Evolutionary conservation across 805 yeast genomes (phyloP), one percentile per base, ranked within the genome.

Genomic region (Scheffersomyces stipitis): DNA sequence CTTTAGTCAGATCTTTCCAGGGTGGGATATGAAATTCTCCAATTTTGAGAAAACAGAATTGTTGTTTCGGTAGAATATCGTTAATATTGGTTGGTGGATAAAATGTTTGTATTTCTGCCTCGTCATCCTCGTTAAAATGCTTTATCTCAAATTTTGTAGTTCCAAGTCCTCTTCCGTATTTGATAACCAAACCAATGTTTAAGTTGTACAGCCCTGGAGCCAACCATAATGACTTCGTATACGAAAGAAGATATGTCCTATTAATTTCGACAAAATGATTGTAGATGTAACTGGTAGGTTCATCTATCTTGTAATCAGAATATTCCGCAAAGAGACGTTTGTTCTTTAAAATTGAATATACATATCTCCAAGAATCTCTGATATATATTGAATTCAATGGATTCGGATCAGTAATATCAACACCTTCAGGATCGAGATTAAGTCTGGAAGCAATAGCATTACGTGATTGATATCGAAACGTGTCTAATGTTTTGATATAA

Each of bases 61-160:
- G 71, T 18, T 69, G 62, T 35, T 66, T 69, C 1, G 83, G 83
- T n/a, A 78, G 57, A 16, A 81, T 62, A 9, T 80, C 84, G 34
- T 71, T 71, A 30, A 81, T 73, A 45, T 76, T 73, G 0, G 76
- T 64, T 0, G 85, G 80, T 1, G 84, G 81, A 46, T 71, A 78
- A 40, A 71, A 77, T 1, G 69, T 64, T 34, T 71, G 60, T 16
- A 47, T 41, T 2, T 63, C 42, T 15, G 49, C 51, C 12, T 58
- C 48, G 6, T 58, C 58, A 2, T 54, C 44, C 2, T 52, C 52
- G 17, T 56, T 51, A 22, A 56, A 41, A 38, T 63, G 63, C 14
- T 52, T 49, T 5, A 79, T 61, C 45, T 69, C 75, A 45, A 80
- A 79, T 45, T 71, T 69, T 13, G 80, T 75, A 12, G 83, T 78